Base-by-base conservation (phyloP, 345 rosid species). In the Cardiospermum halicacabum region DNA sequence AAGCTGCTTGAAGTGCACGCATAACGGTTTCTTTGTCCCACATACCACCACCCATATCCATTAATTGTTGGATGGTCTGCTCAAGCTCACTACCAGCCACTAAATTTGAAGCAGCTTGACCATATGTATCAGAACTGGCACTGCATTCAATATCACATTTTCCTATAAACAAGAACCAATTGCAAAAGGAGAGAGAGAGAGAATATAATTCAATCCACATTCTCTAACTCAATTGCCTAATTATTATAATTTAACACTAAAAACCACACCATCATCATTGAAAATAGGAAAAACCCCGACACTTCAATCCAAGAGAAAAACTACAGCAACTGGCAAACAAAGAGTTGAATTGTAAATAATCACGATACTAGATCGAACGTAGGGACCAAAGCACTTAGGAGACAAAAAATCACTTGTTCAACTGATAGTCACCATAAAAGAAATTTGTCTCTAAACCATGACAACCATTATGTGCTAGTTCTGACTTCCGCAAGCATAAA, bases 1-100 rank as follows among this genome's bases (percentile, higher is more conserved):
- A 89, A 58, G 99, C 97, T 28, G 99, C 97, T 73, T 89, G 91
- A 77, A 94, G 96, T 53, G 99, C 99, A 51, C 96, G 88, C 43
- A 78, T 73, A 69, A 94, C 97, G 25, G 90, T 89, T 69, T 94
- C 97, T 84, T 85, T 87, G 77, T 87, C 97, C 99, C 99, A 94
- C 48, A 64, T 84, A 49, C 99, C 99, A 43, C 96, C 99, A 18
- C 97, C 99, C 75, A 94, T 85, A 69, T 94, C 99, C 95, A 94
- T 82, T 69, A 94, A 59, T 70, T 90, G 89, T 71, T 82, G 94
- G 64, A 91, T 80, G 56, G 86, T 84, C 72, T 81, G 89, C 68
- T 91, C 97, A 32, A 84, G 87, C 73, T 62, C 80, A 72, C 60
- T 85, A 25, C 88, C 88, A 76, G 88, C 89, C 72, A 84, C 92